Conservation (phyloP, 257 asterid genomes). For the Salvia miltiorrhiza region DNA sequence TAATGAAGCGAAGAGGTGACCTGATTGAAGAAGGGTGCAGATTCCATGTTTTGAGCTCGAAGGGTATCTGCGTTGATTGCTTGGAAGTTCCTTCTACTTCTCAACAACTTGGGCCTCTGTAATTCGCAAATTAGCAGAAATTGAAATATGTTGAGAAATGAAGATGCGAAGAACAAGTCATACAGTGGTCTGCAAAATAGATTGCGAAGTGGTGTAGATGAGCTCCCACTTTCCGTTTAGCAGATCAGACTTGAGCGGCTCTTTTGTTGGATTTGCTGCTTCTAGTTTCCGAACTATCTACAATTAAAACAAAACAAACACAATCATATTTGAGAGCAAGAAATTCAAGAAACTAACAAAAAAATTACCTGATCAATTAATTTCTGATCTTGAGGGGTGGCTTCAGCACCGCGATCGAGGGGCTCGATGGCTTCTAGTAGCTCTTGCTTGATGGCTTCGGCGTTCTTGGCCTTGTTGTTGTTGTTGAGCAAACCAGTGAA, state of each 20-base stretch:
- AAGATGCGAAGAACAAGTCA: neutral
- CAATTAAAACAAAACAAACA: neutral
- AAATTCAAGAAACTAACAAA: neutral
- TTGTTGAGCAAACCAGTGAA: conserved; percentile 52
- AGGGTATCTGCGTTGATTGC: conserved; percentile 74
- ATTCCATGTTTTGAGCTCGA: conserved; percentile 84
- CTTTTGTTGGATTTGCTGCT: conserved; percentile 68
- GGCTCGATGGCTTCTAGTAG: conserved; percentile 80
- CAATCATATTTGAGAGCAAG: neutral
- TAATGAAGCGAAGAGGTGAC: too few relatives aligned
- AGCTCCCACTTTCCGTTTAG: conserved; percentile 94
- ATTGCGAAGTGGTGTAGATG: conserved; percentile 78
- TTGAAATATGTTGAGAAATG: too few relatives aligned
- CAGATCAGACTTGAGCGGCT: conserved; percentile 58
- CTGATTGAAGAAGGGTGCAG: conserved; percentile 83
- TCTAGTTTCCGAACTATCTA: conserved; percentile 67
- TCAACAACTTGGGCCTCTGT: conserved; percentile 80
- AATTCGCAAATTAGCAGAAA: conserved; percentile 10
- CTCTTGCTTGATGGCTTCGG: conserved; percentile 59
- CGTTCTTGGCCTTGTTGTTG: conserved; percentile 43
- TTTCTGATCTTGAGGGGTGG: conserved; percentile 75
- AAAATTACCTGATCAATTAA: conserved; percentile 48
- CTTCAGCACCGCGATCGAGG: conserved; percentile 92
- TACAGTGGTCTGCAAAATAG: conserved; percentile 74
- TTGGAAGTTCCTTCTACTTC: conserved; percentile 63